Evolutionary conservation across 768 basidiomycete genomes (phyloP).

Genomic region (Amanita exitialis): DNA sequence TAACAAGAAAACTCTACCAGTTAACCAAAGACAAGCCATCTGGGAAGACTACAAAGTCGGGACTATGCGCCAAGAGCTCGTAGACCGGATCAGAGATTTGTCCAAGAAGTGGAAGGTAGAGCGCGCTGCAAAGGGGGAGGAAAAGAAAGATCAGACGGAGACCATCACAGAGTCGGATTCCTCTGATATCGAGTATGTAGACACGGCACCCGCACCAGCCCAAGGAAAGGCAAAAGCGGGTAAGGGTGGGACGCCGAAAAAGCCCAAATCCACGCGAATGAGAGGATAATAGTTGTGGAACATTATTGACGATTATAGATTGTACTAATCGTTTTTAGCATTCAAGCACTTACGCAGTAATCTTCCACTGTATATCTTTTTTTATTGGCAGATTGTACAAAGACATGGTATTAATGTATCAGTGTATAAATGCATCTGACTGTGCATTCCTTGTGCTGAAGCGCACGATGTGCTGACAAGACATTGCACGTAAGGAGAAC

Average conservation of each 20-base stretch:
- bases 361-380: constrained; percentile 5
- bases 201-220: constrained; percentile 15
- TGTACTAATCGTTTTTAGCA: constrained; percentile 4
- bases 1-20: constrained; percentile 20
- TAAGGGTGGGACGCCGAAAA: constrained; percentile 9
- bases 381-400: background rate
- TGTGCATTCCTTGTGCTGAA: background rate
- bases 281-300: constrained; percentile 17
- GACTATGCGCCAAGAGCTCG: constrained; percentile 35
- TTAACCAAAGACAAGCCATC: constrained; percentile 28
- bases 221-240: constrained; percentile 6
- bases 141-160: constrained; percentile 22
- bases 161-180: constrained; percentile 25
- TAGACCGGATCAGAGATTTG: constrained; percentile 29
- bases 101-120: constrained; percentile 45
- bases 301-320: background rate
- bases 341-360: background rate
- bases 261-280: constrained; percentile 19
- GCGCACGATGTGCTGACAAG: background rate
- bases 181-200: constrained; percentile 31
- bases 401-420: constrained; percentile 2
- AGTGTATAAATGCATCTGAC: background rate
- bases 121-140: constrained; percentile 28
- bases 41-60: constrained; percentile 46
- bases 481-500: background rate